Percentiles rank a stretch among this genome's conserved stretches.
These are phyloP conservation scores for Ogataea angusta DNA, from an alignment of 805 yeast species.

Conservation along the genomic window DNA sequence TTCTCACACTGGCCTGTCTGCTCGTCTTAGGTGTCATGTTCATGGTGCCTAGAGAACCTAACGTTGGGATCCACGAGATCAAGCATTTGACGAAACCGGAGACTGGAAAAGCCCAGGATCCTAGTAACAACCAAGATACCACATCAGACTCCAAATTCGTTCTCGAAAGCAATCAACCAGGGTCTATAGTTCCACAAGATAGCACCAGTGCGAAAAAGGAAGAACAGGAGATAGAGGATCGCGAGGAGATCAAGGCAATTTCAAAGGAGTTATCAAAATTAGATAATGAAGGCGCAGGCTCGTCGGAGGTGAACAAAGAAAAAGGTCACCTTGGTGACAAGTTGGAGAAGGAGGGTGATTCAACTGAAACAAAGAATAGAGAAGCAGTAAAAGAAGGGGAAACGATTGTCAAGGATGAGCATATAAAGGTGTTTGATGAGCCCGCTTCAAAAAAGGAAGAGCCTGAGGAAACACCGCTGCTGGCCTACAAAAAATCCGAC, in stretches of 20 bases:
- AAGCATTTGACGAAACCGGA: constrained; percentile 5
- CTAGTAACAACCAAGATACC: background rate
- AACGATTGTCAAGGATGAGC: background rate
- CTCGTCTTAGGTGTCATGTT: constrained; percentile 5
- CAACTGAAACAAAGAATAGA: background rate
- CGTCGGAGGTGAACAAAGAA: background rate
- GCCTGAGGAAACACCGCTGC: background rate
- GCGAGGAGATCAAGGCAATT: constrained; percentile 2
- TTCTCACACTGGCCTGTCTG: constrained; percentile 7
- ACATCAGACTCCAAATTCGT: background rate
- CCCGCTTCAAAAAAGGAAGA: background rate
- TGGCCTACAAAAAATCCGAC: background rate
- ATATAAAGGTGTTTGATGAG: background rate
- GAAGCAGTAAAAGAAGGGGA: background rate
- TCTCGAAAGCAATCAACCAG: background rate
- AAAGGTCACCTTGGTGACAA: too few relatives aligned
- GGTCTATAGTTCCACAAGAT: background rate
- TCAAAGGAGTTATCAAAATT: constrained; percentile 1
- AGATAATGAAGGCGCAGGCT: background rate
- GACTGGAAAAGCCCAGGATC: constrained; percentile 2
- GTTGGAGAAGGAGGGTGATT: background rate
- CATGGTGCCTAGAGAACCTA: constrained; percentile 8
- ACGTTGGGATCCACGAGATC: background rate
- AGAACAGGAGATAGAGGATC: constrained; percentile 3
- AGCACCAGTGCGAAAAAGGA: background rate